A percentile compares a stretch with the other conserved stretches of the same genome.
Conservation (phyloP, 2,329 filamentous ascomycete species). For the Allantophomopsis lycopodina region DNA sequence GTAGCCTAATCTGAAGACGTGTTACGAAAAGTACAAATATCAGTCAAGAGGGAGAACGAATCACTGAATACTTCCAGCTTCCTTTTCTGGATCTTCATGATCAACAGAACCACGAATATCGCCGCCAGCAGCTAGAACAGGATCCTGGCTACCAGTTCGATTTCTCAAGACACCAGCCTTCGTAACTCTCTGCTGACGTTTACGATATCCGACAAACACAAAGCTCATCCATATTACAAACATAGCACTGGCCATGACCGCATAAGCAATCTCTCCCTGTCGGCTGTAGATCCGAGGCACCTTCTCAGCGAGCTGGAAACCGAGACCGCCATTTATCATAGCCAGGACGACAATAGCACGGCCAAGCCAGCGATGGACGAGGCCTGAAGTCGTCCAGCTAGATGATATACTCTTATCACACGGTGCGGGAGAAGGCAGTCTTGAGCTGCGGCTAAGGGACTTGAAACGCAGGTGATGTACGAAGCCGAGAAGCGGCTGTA, state of each 20-base stretch:
- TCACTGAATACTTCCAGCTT: too few species aligned
- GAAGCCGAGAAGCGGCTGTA: constrained; percentile 44
- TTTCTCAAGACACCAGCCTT: too few species aligned
- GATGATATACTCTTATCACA: too few species aligned
- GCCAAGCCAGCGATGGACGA: constrained; percentile 49
- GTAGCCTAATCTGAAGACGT: too few species aligned
- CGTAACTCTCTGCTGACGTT: too few species aligned
- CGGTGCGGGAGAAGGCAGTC: background rate
- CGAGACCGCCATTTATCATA: constrained; percentile 50
- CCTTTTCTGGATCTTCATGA: too few species aligned
- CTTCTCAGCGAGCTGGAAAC: constrained; percentile 30
- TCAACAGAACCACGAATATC: too few species aligned
- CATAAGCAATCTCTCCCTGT: constrained; percentile 35
- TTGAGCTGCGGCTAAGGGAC: constrained; percentile 26
- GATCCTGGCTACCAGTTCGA: too few species aligned
- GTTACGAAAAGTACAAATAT: too few species aligned
- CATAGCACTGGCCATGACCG: constrained; percentile 38
- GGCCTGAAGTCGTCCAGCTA: constrained; percentile 21
- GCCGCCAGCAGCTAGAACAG: too few species aligned
- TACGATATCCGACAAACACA: constrained; percentile 4
- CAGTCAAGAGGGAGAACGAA: too few species aligned
- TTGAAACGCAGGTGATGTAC: constrained; percentile 41
- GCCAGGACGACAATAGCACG: constrained; percentile 41
- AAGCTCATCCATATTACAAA: constrained; percentile 29
- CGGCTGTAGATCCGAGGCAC: constrained; percentile 13